Evolutionary conservation across 495 filamentous ascomycete species (phyloP).

Genomic region (Astrothelium macrocarpum): DNA sequence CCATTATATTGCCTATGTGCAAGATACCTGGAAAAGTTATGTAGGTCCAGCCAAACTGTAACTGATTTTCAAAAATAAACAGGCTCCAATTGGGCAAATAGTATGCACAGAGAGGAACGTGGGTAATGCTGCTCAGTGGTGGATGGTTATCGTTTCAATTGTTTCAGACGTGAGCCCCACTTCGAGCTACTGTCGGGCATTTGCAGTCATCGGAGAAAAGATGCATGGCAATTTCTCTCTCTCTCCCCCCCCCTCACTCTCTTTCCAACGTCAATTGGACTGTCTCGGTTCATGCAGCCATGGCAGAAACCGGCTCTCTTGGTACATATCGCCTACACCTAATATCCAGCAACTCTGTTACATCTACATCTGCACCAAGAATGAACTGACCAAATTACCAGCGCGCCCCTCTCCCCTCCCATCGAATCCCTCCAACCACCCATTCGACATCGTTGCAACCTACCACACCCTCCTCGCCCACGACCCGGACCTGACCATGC

Average conservation of each 20-base stretch:
- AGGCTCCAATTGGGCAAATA: too few relatives aligned
- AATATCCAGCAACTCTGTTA: too few relatives aligned
- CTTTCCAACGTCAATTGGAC: background rate
- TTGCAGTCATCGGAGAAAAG: background rate
- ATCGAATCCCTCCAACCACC: background rate
- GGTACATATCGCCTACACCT: background rate
- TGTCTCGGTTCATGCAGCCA: too few relatives aligned
- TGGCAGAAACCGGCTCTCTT: background rate
- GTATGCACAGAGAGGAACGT: too few relatives aligned
- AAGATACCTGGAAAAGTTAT: background rate
- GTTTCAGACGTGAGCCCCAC: background rate
- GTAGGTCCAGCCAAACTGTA: too few relatives aligned
- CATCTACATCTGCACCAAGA: too few relatives aligned
- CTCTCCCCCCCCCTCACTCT: too few relatives aligned
- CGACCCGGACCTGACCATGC: slow-evolving; percentile 85
- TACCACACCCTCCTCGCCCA: slow-evolving; percentile 50
- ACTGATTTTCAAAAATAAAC: too few relatives aligned
- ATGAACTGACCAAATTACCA: background rate
- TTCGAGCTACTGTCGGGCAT: background rate
- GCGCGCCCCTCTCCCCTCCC: background rate
- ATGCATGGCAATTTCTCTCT: background rate
- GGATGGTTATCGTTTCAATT: background rate
- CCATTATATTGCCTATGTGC: background rate
- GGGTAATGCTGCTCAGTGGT: background rate
- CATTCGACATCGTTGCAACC: slow-evolving; percentile 43